Evolutionary conservation across 495 filamentous ascomycete genomes (phyloP), one percentile per base, ranked within the genome.

Genomic region (Aspergillus sparsus): DNA sequence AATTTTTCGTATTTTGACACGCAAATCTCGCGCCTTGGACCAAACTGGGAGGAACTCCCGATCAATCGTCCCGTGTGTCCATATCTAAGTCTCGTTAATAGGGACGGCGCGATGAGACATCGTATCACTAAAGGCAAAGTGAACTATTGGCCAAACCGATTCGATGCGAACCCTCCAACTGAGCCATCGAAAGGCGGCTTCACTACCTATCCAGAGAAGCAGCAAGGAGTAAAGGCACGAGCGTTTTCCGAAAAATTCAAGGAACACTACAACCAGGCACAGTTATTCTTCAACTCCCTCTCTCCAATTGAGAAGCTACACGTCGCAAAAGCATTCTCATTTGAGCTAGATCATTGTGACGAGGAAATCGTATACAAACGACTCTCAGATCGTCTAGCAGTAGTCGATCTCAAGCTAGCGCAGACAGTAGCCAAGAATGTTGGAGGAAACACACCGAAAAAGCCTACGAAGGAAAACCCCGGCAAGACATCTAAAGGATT

Each of bases 101-200:
- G 75, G 2, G 75, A 77, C 13, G 75, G 75, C 9, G 64, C 71
- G 1, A 66, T 66, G 61, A 66, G 58, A 39, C 80, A 82, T 59
- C 74, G 76, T 21, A 86, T 88, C 66, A 81, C 79, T 35, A 84
- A 82, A 63, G 90, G 91, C 57, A 86, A 78, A 1, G 86, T 92
- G 62, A 95, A 93, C 75, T 96, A 96, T 77, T 96, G 88, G 88
- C 91, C 92, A 16, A 96, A 96, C 71, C 84, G 91, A 3, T 90
- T 84, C 61, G 80, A 84, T 3, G 77, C 81, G 7, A 76, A 79
- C 27, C 86, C 87, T 0, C 87, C 91, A 1, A 85, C 87, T 0
- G 72, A 66, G 7, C 64, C 66, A 6, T 70, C 82, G 13, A 80
- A 90, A 62, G 87, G 86, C 16, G 89, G 82, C 18, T 93, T 90